Percentiles rank a stretch among this genome's conserved stretches.
phyloP scores from a whole-genome alignment of 2,329 filamentous ascomycete genomes.

The Neonectria magnoliae region DNA sequence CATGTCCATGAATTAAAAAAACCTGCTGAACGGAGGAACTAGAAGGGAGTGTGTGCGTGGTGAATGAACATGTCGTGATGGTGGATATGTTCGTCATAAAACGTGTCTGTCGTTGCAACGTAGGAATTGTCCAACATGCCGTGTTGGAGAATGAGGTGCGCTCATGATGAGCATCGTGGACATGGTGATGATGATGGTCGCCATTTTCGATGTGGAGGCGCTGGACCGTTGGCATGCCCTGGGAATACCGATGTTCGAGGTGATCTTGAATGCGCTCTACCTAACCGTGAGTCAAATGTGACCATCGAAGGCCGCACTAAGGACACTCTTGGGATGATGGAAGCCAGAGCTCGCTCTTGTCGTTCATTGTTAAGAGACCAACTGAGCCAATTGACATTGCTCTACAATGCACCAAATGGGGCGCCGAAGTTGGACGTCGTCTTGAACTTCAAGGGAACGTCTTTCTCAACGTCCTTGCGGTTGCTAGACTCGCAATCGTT shows the following conservation, averaged over 20 bases:
- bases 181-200: background rate
- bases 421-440: slow-evolving; percentile 59
- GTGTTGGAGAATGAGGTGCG: background rate
- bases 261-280: background rate
- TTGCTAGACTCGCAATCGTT: slow-evolving; percentile 36
- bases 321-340: slow-evolving; percentile 13
- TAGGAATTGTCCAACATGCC: background rate
- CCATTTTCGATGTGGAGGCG: background rate
- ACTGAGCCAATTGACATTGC: slow-evolving; percentile 11
- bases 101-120: background rate
- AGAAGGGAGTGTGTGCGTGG: background rate
- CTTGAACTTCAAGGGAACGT: slow-evolving; percentile 58
- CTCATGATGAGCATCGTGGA: background rate
- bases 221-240: background rate
- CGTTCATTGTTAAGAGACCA: background rate
- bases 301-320: background rate
- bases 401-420: slow-evolving; percentile 53
- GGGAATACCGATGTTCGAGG: background rate
- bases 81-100: background rate
- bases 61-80: slow-evolving; percentile 1
- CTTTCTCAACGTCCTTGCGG: slow-evolving; percentile 48
- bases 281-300: slow-evolving; percentile 21
- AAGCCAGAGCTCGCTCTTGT: slow-evolving; percentile 1
- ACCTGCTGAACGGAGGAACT: background rate
- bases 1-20: background rate